These are phyloP conservation scores for Plasmopara viticola DNA, from an alignment of 352 stramenopile species.

Conservation along the genomic window DNA sequence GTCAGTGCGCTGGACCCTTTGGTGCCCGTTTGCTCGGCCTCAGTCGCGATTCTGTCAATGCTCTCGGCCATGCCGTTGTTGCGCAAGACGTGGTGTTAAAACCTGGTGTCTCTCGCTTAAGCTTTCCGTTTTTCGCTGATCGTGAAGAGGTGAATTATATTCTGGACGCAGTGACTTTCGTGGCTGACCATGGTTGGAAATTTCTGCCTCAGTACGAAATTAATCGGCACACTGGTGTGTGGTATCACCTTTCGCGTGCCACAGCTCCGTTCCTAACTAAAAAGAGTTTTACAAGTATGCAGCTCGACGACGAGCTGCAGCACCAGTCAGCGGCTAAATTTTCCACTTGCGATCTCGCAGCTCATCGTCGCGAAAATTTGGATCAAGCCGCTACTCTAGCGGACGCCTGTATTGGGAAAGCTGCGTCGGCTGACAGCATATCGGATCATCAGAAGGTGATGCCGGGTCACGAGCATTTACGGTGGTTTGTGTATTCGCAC, in stretches of 20 bases:
- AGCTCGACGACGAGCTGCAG: conserved; percentile 23
- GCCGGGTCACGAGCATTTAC: conserved; percentile 22
- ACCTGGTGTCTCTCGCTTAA: conserved; percentile 93
- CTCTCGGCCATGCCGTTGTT: conserved; percentile 84
- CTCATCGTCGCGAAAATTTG: conserved; percentile 25
- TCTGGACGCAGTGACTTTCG: conserved; percentile 87
- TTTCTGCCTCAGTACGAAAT: conserved; percentile 93
- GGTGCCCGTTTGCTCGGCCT: conserved; percentile 90
- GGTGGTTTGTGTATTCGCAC: conserved; percentile 35
- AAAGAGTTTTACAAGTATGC: conserved; percentile 25
- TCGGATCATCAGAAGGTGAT: conserved; percentile 17
- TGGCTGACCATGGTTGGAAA: conserved; percentile 88
- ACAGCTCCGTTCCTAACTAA: conserved; percentile 12
- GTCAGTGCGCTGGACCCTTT: conserved; percentile 91
- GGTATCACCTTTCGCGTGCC: conserved; percentile 53
- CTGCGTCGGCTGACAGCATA: conserved; percentile 7
- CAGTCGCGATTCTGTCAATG: conserved; percentile 48
- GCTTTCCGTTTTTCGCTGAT: conserved; percentile 85
- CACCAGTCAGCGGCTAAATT: conserved; percentile 14
- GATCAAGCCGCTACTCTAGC: conserved; percentile 19
- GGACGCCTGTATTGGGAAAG: conserved; percentile 20
- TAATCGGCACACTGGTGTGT: conserved; percentile 92
- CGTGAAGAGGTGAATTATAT: conserved; percentile 91
- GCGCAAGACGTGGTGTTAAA: conserved; percentile 90
- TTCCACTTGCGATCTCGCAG: conserved; percentile 16